Evolutionary conservation across 1,284 basidiomycete species (phyloP).

Genomic region (Melampsora larici-populina): DNA sequence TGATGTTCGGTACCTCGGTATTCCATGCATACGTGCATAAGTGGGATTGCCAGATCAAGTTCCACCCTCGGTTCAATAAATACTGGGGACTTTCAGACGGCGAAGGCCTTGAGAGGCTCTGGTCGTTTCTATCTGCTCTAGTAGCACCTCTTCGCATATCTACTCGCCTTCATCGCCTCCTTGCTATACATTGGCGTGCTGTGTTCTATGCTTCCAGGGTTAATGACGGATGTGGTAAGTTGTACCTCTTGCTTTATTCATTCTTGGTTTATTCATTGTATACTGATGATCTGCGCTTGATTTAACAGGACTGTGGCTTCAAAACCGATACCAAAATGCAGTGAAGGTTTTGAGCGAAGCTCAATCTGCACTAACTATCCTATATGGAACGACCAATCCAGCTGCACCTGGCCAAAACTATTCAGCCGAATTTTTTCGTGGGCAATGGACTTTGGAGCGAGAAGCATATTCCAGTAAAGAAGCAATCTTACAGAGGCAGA

Average conservation of each 20-base stretch:
- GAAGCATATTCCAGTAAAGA: not conserved
- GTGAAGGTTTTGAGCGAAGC: not conserved
- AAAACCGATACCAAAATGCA: not conserved
- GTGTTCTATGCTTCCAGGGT: not conserved
- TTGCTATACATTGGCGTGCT: not conserved
- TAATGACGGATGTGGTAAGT: not conserved
- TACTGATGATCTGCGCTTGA: not conserved
- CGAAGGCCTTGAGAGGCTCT: no score
- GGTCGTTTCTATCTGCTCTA: not conserved
- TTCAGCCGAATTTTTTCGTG: not conserved
- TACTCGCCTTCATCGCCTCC: not conserved
- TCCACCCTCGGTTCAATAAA: no score
- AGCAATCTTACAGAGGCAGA: not conserved
- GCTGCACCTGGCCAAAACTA: not conserved
- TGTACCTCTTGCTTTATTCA: not conserved
- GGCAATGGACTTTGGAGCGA: not conserved
- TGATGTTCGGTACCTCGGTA: no score
- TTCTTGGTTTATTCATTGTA: not conserved
- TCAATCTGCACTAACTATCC: no score
- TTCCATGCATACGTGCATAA: no score
- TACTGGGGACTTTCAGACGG: no score
- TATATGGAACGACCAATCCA: not conserved
- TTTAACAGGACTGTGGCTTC: not conserved
- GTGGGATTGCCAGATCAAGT: no score
- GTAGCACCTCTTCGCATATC: not conserved